Evolutionary conservation across 805 yeast species (phyloP).

Genomic region (Kluyveromyces aestuarii): DNA sequence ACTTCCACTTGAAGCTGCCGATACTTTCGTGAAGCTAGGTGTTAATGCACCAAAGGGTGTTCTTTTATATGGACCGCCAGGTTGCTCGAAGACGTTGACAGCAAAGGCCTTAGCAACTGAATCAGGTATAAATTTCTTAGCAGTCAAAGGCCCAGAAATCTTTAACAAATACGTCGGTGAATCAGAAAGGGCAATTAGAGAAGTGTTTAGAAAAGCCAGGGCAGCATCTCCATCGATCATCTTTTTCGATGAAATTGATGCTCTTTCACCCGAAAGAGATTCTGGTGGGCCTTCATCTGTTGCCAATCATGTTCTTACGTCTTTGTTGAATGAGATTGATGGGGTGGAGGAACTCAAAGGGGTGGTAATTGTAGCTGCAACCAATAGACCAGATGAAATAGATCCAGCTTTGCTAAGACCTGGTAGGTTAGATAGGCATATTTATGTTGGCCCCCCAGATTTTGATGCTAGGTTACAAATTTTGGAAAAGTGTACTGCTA

Average conservation of each 20-base stretch:
- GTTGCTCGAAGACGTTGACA: conserved; percentile 90
- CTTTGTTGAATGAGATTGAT: conserved; percentile 88
- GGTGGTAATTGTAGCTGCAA: conserved; percentile 91
- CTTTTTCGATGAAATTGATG: conserved; percentile 95
- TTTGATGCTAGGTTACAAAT: conserved; percentile 71
- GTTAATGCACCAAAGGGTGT: conserved; percentile 90
- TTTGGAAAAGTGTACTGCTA: conserved; percentile 54
- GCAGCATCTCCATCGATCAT: conserved; percentile 93
- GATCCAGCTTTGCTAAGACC: conserved; percentile 93
- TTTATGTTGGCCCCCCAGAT: conserved; percentile 92
- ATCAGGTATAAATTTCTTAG: conserved; percentile 85
- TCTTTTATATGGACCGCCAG: conserved; percentile 93
- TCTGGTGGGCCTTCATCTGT: conserved; percentile 53
- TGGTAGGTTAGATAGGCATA: conserved; percentile 88
- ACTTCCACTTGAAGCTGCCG: conserved; percentile 77
- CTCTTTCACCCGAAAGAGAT: conserved; percentile 72
- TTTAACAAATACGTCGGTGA: conserved; percentile 95
- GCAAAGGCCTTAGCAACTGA: conserved; percentile 96
- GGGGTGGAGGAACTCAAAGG: conserved; percentile 95
- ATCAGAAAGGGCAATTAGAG: conserved; percentile 86
- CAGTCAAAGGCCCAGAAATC: conserved; percentile 95
- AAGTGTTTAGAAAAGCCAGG: conserved; percentile 84
- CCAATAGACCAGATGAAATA: conserved; percentile 88
- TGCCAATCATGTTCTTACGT: conserved; percentile 78
- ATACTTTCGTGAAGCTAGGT: conserved; percentile 67